Evolutionary conservation across 176 grass and related monocot species (phyloP).

Genomic region (Thalia dealbata): DNA sequence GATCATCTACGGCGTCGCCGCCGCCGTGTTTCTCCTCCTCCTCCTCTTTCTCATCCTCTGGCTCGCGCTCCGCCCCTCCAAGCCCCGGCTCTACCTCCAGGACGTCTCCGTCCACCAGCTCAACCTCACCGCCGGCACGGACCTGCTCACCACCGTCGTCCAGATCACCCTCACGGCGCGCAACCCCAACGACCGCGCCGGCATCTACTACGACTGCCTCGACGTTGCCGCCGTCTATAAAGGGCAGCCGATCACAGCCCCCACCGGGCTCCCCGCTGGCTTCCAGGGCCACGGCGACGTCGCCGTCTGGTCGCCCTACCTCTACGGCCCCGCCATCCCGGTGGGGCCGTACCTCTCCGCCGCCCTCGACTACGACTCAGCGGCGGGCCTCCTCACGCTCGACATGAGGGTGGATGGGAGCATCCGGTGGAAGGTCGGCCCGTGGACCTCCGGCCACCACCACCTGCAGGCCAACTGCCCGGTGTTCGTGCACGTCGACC

Average conservation of each 20-base stretch:
- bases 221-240: slow-evolving; percentile 57
- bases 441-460: slow-evolving; percentile 55
- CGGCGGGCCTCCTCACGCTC: slow-evolving; percentile 54
- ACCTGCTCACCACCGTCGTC: slow-evolving; percentile 54
- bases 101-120: slow-evolving; percentile 57
- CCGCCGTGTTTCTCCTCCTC: slow-evolving; percentile 1
- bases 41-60: slow-evolving; percentile 35
- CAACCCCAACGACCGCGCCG: slow-evolving; percentile 40
- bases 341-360: slow-evolving; percentile 30
- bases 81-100: slow-evolving; percentile 62
- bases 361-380: slow-evolving; percentile 40
- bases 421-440: slow-evolving; percentile 59
- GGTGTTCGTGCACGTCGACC: slow-evolving; percentile 44
- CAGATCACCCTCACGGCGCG: slow-evolving; percentile 35
- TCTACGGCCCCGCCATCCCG: slow-evolving; percentile 35
- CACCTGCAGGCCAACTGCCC: slow-evolving; percentile 58
- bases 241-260: slow-evolving; percentile 42
- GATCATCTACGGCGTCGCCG: not conserved
- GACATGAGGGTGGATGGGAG: slow-evolving; percentile 37
- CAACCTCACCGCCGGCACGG: slow-evolving; percentile 45
- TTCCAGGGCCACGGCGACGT: slow-evolving; percentile 58
- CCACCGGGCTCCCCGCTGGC: slow-evolving; percentile 38
- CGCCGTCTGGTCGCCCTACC: slow-evolving; percentile 48
- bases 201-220: slow-evolving; percentile 65
- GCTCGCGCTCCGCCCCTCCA: slow-evolving; percentile 50